Conservation (phyloP, 331 rosid species). For the Quercus tomentella region DNA sequence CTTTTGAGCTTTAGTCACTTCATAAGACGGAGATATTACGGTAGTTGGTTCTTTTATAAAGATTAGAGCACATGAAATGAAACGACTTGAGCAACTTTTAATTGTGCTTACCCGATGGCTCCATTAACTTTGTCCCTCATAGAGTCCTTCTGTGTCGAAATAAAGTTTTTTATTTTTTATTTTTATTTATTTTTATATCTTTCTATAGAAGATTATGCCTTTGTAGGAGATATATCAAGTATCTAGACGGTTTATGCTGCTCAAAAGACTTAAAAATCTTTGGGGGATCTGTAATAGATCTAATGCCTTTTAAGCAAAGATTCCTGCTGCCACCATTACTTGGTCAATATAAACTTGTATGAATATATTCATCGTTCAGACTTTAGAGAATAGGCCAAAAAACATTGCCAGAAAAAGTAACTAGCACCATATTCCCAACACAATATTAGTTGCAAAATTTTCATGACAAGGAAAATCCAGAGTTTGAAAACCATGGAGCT, state of each 20-base stretch:
- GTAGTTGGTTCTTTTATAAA: not conserved
- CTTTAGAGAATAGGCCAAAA: not conserved
- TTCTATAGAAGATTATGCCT: not conserved
- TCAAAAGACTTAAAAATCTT: not conserved
- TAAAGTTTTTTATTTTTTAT: not conserved
- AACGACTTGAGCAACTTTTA: too few species aligned
- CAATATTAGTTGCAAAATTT: not conserved
- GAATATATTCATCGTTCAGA: not conserved
- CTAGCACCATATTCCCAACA: conserved; percentile 29
- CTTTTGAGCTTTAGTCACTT: not conserved
- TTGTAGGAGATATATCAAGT: not conserved
- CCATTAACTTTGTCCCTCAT: not conserved
- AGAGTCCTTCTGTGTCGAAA: too few species aligned
- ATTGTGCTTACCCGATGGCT: not conserved
- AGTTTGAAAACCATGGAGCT: conserved; percentile 9
- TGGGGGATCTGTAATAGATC: too few species aligned
- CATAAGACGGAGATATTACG: not conserved
- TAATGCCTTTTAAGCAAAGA: conserved; percentile 13
- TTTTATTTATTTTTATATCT: not conserved
- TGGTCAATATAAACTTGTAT: conserved; percentile 25
- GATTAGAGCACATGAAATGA: too few species aligned
- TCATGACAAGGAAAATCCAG: conserved; percentile 2
- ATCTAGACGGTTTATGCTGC: conserved; percentile 10
- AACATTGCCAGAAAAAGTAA: conserved; percentile 13
- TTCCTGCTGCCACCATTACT: conserved; percentile 18